Evolutionary conservation across 805 yeast genomes (phyloP).

Genomic region (Priceomyces haplophilus): DNA sequence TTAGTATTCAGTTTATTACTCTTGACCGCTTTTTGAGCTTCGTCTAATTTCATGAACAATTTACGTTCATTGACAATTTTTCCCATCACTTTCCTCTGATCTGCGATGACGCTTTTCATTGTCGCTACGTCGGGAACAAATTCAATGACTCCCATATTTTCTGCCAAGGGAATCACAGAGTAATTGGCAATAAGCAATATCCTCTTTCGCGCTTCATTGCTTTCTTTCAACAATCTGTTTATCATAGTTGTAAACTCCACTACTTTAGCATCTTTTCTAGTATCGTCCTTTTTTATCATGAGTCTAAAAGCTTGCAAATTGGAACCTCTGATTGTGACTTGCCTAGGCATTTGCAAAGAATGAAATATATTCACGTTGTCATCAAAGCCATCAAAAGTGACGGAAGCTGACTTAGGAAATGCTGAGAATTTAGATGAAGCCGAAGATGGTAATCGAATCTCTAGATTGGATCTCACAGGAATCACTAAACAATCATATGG

Average conservation of each 20-base stretch:
- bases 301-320: constrained; percentile 73
- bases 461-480: constrained; percentile 71
- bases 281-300: constrained; percentile 86
- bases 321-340: constrained; percentile 70
- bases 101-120: constrained; percentile 29
- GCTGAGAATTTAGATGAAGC: constrained; percentile 44
- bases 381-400: constrained; percentile 61
- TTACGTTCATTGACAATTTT: constrained; percentile 22
- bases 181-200: constrained; percentile 71
- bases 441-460: constrained; percentile 57
- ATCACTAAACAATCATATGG: constrained; percentile 54
- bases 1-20: constrained; percentile 10
- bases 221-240: constrained; percentile 64
- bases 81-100: constrained; percentile 28
- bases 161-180: constrained; percentile 85
- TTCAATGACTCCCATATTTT: constrained; percentile 85
- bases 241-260: constrained; percentile 89
- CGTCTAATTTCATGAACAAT: constrained; percentile 27
- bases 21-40: constrained; percentile 27
- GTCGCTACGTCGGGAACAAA: constrained; percentile 36
- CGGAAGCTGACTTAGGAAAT: constrained; percentile 39
- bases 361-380: constrained; percentile 65
- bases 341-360: constrained; percentile 86
- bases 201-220: constrained; percentile 71
- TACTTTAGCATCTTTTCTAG: constrained; percentile 90